Percentiles rank a stretch among this genome's conserved stretches.
These are phyloP conservation scores for Aspergillus spinulosporus DNA, from an alignment of 2,329 filamentous ascomycete species.

Conservation along the genomic window DNA sequence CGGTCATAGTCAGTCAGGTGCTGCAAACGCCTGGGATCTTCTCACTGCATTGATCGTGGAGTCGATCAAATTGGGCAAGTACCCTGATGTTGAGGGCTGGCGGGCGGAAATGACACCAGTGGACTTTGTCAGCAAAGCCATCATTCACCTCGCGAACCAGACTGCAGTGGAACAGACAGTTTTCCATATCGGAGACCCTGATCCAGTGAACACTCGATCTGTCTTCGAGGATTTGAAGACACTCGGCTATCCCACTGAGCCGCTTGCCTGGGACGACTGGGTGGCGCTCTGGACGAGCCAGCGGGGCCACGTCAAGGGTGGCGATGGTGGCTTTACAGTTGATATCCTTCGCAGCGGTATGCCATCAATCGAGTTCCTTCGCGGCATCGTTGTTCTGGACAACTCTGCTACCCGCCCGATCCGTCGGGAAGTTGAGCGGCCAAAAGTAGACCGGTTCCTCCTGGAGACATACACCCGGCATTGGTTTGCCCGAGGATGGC, in stretches of 20 bases:
- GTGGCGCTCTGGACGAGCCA: constrained; percentile 71
- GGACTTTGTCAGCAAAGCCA: constrained; percentile 75
- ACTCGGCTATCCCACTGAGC: constrained; percentile 70
- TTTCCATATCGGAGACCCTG: constrained; percentile 73
- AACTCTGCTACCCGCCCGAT: constrained; percentile 66
- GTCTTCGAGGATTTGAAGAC: constrained; percentile 65
- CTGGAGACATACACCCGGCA: constrained; percentile 77
- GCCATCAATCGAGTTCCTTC: constrained; percentile 71
- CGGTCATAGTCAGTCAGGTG: constrained; percentile 72
- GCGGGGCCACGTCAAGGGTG: constrained; percentile 63
- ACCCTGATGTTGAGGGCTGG: constrained; percentile 72
- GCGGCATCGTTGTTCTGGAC: constrained; percentile 70
- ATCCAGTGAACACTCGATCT: constrained; percentile 64
- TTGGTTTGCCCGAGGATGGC: constrained; percentile 78
- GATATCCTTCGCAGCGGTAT: constrained; percentile 79
- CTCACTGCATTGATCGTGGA: constrained; percentile 75
- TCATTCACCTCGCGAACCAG: constrained; percentile 68
- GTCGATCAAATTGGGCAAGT: constrained; percentile 69
- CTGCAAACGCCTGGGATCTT: constrained; percentile 76
- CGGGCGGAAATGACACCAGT: constrained; percentile 81
- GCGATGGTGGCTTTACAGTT: constrained; percentile 71
- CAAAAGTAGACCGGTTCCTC: constrained; percentile 68
- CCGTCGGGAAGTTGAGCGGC: constrained; percentile 60
- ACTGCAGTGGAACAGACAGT: constrained; percentile 62
- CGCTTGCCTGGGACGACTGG: constrained; percentile 71